phyloP scores from a whole-genome alignment of 495 filamentous ascomycete genomes.

The Neurospora sp. region DNA sequence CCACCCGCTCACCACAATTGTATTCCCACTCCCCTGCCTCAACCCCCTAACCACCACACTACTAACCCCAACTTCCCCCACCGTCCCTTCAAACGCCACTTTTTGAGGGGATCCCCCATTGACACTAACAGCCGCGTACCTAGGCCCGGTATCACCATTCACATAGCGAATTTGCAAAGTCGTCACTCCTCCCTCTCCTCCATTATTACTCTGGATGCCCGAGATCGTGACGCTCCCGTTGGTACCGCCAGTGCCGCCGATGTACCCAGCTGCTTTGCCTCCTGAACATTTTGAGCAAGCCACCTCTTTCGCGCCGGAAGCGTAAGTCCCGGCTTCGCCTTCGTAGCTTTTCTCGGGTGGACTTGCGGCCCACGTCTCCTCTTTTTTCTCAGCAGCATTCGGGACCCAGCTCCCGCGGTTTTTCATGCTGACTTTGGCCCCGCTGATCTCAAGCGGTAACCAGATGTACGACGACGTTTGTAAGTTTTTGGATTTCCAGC shows the following conservation, averaged over 20 bases:
- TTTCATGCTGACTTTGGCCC: constrained; percentile 40
- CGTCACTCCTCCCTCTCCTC: constrained; percentile 26
- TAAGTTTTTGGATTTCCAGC: constrained; percentile 50
- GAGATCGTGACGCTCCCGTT: constrained; percentile 36
- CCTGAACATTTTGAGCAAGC: constrained; percentile 40
- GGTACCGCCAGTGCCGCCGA: constrained; percentile 35
- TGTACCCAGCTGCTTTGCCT: constrained; percentile 38
- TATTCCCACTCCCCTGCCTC: constrained; percentile 33
- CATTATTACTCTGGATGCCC: not conserved
- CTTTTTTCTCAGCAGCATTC: constrained; percentile 7
- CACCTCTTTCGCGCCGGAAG: constrained; percentile 11
- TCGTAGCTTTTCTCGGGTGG: constrained; percentile 40
- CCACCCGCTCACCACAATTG: constrained; percentile 38
- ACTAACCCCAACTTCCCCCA: constrained; percentile 20
- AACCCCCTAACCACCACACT: constrained; percentile 34
- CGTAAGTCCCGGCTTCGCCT: too few species aligned
- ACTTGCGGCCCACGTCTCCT: constrained; percentile 20
- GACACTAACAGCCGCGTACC: constrained; percentile 41
- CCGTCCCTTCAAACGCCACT: constrained; percentile 37
- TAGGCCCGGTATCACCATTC: too few species aligned
- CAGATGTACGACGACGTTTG: constrained; percentile 47
- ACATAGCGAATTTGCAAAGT: constrained; percentile 7
- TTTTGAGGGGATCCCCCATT: constrained; percentile 39
- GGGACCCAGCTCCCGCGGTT: constrained; percentile 47
- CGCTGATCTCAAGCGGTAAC: constrained; percentile 50